Evolutionary conservation across 805 yeast species (phyloP).

Genomic region (Pichia cabralensis): DNA sequence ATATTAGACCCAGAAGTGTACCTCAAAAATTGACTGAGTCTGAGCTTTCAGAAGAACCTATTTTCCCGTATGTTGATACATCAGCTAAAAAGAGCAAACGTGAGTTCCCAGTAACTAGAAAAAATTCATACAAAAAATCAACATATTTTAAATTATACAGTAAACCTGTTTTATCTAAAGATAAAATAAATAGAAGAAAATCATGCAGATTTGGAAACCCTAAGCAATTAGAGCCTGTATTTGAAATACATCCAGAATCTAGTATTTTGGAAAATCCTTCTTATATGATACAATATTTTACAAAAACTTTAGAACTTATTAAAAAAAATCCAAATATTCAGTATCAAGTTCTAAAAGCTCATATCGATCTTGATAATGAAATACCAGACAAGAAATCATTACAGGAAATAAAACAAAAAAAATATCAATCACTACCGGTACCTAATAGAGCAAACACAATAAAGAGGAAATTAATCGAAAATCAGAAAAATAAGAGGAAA

Average conservation of each 20-base stretch:
- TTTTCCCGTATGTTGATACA: background rate
- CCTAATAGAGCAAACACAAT: background rate
- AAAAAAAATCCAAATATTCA: conserved; percentile 9
- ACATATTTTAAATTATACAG: conserved; percentile 3
- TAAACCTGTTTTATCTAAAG: background rate
- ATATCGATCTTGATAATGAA: conserved; percentile 2
- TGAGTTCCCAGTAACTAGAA: conserved; percentile 9
- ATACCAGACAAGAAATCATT: too few species aligned
- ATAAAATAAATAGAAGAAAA: conserved; percentile 3
- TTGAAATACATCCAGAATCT: conserved; percentile 4
- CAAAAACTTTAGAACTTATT: conserved; percentile 6
- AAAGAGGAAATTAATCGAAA: background rate
- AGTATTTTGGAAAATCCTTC: conserved; percentile 8
- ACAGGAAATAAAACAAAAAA: too few species aligned
- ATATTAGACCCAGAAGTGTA: background rate
- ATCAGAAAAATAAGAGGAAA: conserved; percentile 6
- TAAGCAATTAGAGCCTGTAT: conserved; percentile 7
- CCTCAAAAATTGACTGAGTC: background rate
- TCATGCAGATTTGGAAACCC: conserved; percentile 2
- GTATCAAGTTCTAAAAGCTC: conserved; percentile 9
- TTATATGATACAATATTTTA: conserved; percentile 11
- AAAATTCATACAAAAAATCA: conserved; percentile 4
- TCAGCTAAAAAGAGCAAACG: background rate
- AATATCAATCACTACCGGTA: conserved; percentile 8
- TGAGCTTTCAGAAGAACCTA: background rate